Percentiles rank a stretch among this genome's conserved stretches.
Conservation (phyloP, 2,329 filamentous ascomycete genomes). For the Pseudocercospora musae region DNA sequence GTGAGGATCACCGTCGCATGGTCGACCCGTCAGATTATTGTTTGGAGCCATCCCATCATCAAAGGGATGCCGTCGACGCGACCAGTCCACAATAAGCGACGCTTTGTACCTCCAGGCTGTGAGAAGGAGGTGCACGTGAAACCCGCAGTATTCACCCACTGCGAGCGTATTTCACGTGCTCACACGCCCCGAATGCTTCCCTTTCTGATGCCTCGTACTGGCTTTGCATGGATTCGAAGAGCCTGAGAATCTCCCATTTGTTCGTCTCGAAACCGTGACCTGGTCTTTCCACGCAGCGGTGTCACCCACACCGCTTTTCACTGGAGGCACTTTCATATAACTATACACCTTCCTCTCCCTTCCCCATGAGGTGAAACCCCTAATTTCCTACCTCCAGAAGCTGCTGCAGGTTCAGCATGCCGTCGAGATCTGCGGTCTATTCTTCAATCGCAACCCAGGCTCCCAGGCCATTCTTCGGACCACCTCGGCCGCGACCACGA, state of each 20-base stretch:
- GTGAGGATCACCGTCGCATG: neutral
- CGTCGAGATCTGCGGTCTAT: constrained; percentile 15
- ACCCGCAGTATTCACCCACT: constrained; percentile 9
- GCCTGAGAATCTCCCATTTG: constrained; percentile 3
- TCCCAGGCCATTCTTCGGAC: constrained; percentile 13
- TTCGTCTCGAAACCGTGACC: constrained; percentile 11
- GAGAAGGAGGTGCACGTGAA: constrained; percentile 3
- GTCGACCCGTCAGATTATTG: neutral
- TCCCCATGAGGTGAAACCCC: neutral
- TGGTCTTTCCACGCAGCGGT: constrained; percentile 14
- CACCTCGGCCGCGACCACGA: constrained; percentile 10
- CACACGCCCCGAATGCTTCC: constrained; percentile 6
- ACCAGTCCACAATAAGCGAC: constrained; percentile 1
- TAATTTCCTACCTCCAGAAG: constrained; percentile 4
- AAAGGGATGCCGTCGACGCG: neutral
- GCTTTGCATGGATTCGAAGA: neutral
- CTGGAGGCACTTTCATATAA: constrained; percentile 3
- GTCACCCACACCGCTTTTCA: constrained; percentile 18
- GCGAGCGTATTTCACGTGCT: constrained; percentile 9
- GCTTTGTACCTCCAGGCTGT: constrained; percentile 6
- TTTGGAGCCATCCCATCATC: neutral
- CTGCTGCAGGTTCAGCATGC: constrained; percentile 12
- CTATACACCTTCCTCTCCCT: neutral
- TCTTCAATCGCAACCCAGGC: constrained; percentile 10
- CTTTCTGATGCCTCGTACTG: constrained; percentile 4